Evolutionary conservation across 495 filamentous ascomycete genomes (phyloP).

Genomic region (Aspergillus nidulans): DNA sequence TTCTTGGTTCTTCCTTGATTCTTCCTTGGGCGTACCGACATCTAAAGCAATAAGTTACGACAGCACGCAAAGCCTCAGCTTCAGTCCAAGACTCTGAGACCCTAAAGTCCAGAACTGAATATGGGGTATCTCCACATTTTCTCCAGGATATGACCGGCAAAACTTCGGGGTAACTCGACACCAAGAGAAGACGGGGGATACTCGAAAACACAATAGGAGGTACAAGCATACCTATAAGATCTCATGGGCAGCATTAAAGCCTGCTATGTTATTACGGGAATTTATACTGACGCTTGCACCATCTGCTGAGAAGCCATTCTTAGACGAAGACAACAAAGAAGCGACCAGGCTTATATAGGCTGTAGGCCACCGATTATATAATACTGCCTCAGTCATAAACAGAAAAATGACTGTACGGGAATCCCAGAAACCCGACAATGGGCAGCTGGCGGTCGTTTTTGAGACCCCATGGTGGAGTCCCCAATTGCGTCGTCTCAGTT

Average conservation of each 20-base stretch:
- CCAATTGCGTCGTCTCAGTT: not conserved
- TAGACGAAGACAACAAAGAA: too few relatives aligned
- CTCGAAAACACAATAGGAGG: not conserved
- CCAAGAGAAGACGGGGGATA: not conserved
- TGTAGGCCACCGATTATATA: too few relatives aligned
- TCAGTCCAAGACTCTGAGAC: not conserved
- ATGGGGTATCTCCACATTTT: not conserved
- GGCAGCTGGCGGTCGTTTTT: not conserved
- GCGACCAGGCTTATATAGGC: not conserved
- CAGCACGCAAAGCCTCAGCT: not conserved
- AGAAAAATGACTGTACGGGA: not conserved
- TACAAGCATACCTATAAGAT: not conserved
- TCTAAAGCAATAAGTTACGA: too few relatives aligned
- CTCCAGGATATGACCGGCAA: not conserved
- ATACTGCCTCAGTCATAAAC: too few relatives aligned
- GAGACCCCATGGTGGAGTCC: not conserved
- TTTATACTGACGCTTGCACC: too few relatives aligned
- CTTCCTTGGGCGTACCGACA: too few relatives aligned
- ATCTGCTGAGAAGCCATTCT: not conserved
- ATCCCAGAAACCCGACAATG: not conserved
- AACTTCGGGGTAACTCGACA: not conserved
- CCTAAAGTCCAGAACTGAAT: not conserved
- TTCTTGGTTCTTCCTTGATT: too few relatives aligned
- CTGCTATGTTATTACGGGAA: not conserved
- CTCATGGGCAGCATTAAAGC: not conserved